Evolutionary conservation across 192 early-diverging fungal species (phyloP).

Genomic region (Backusella liffmaniae): DNA sequence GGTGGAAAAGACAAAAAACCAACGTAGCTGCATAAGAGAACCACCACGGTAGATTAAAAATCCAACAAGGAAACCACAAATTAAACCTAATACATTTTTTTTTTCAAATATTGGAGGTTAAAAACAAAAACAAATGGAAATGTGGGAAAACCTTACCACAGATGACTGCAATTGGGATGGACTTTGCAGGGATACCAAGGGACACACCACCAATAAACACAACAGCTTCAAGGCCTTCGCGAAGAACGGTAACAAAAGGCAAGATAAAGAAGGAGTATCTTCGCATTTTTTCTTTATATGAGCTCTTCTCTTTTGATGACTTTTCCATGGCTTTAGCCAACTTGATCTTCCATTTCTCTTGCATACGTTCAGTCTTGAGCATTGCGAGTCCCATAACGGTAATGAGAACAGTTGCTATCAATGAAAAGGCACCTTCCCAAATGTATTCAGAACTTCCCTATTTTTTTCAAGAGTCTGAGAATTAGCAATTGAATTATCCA

Average conservation of each 20-base stretch:
- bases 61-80: constrained; percentile 68
- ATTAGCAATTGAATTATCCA: not conserved
- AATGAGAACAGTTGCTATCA: constrained; percentile 79
- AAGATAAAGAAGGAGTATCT: constrained; percentile 74
- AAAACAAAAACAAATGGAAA: not conserved
- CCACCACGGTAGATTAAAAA: constrained; percentile 74
- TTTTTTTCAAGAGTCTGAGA: not conserved
- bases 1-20: constrained; percentile 77
- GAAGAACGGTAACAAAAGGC: constrained; percentile 79
- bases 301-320: not conserved
- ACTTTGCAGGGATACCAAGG: constrained; percentile 37
- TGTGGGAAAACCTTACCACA: constrained; percentile 38
- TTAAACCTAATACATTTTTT: constrained; percentile 22
- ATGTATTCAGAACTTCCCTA: constrained; percentile 61
- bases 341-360: constrained; percentile 65
- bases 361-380: constrained; percentile 67
- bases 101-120: too few relatives aligned
- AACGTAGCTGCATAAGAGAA: constrained; percentile 62
- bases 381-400: constrained; percentile 83
- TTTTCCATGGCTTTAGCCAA: constrained; percentile 32
- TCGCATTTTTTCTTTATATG: constrained; percentile 27
- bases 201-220: constrained; percentile 83
- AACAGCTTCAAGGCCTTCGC: constrained; percentile 86
- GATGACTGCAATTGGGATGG: constrained; percentile 82
- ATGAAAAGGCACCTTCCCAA: constrained; percentile 86